Conservation (phyloP, 169 alveolate genomes). For the Plasmodium adleri region DNA sequence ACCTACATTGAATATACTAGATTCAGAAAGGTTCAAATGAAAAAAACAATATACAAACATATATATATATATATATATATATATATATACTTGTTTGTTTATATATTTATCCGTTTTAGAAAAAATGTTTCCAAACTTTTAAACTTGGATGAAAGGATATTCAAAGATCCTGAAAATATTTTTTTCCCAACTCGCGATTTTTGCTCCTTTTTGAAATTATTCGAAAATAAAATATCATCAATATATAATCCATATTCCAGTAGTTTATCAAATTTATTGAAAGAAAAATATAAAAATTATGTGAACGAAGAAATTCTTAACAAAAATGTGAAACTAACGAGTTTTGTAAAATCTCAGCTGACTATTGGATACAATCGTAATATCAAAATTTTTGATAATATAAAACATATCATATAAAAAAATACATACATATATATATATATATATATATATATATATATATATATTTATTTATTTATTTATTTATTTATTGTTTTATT, state of each 20-base stretch:
- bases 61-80: constrained; percentile 2
- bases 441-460: constrained; percentile 4
- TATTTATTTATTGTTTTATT: not conserved
- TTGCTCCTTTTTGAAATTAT: constrained; percentile 26
- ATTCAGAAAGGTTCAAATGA: constrained; percentile 55
- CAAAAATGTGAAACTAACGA: constrained; percentile 31
- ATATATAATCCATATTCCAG: constrained; percentile 40
- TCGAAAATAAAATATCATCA: constrained; percentile 9
- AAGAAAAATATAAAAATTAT: constrained; percentile 48
- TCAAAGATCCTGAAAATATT: constrained; percentile 72
- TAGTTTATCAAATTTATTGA: constrained; percentile 33
- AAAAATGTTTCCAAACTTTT: constrained; percentile 39
- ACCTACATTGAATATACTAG: constrained; percentile 68
- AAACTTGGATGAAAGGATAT: constrained; percentile 71
- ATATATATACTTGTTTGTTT: constrained; percentile 7
- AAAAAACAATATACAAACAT: not conserved
- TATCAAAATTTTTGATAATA: not conserved
- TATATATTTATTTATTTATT: no score
- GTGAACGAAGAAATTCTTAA: constrained; percentile 47
- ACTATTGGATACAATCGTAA: constrained; percentile 61
- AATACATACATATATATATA: not conserved
- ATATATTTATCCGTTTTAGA: constrained; percentile 12
- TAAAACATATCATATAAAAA: no score
- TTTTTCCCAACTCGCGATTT: constrained; percentile 65
- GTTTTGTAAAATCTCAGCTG: constrained; percentile 22